These are phyloP conservation scores for Acaromyces ingoldii DNA, from an alignment of 1,284 basidiomycete species.

Conservation along the genomic window DNA sequence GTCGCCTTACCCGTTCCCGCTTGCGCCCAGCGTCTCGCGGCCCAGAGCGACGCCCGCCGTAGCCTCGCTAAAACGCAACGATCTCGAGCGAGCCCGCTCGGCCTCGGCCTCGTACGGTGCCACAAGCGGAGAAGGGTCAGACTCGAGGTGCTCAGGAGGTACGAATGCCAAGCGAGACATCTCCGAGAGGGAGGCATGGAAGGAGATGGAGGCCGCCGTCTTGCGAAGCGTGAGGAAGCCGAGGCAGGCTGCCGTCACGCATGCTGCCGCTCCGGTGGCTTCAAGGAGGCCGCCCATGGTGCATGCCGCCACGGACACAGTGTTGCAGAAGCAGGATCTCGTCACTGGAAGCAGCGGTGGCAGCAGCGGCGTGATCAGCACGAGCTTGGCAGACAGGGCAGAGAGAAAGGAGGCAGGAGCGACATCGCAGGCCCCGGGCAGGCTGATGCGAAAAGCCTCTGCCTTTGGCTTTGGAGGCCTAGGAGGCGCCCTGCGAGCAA, in stretches of 20 bases:
- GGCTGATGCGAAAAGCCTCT: not conserved
- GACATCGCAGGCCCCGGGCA: too few species aligned
- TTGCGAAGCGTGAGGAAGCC: constrained; percentile 43
- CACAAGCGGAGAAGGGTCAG: constrained; percentile 23
- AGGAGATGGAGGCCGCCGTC: constrained; percentile 45
- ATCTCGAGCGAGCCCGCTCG: constrained; percentile 33
- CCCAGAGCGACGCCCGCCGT: not conserved
- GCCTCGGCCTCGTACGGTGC: constrained; percentile 15
- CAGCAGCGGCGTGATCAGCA: too few species aligned
- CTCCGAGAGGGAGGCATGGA: constrained; percentile 47
- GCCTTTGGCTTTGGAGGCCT: not conserved
- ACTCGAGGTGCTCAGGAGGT: constrained; percentile 47
- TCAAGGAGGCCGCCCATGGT: constrained; percentile 1
- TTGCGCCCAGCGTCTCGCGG: constrained; percentile 15
- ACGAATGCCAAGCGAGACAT: constrained; percentile 46
- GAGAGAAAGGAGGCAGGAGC: too few species aligned
- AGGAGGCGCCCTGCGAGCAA: not conserved
- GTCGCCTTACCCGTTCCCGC: constrained; percentile 47
- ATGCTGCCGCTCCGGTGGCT: not conserved
- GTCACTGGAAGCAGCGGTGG: too few species aligned
- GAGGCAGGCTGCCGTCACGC: not conserved
- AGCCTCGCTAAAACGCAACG: constrained; percentile 20
- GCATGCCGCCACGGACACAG: constrained; percentile 6
- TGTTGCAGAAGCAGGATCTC: too few species aligned
- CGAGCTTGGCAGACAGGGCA: too few species aligned